Percentiles rank a stretch among this genome's conserved stretches.
Evolutionary conservation across 306 rosid genomes (phyloP).

Genomic region (Rosa multiflora): DNA sequence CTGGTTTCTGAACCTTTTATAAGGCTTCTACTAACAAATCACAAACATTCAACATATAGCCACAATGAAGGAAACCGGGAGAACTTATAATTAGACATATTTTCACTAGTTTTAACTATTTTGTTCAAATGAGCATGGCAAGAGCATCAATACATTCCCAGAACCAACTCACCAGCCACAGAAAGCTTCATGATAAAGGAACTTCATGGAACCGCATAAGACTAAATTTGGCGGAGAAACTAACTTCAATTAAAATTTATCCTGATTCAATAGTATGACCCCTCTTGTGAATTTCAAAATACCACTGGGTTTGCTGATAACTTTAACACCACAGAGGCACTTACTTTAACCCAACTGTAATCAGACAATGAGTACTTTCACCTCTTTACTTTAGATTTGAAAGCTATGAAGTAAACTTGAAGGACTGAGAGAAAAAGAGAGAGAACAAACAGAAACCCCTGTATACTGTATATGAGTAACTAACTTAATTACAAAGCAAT

Average conservation of each 20-base stretch:
- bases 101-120: not conserved
- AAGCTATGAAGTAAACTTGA: too few species aligned
- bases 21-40: not conserved
- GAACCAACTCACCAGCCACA: not conserved
- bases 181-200: not conserved
- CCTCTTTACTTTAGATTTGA: not conserved
- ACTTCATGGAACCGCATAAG: not conserved
- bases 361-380: not conserved
- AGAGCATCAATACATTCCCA: not conserved
- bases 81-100: not conserved
- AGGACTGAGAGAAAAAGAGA: too few species aligned
- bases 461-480: too few species aligned
- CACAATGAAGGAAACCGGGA: not conserved
- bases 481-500: too few species aligned
- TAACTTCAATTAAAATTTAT: not conserved
- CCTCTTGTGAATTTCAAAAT: not conserved
- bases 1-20: too few species aligned
- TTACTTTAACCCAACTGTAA: not conserved
- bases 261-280: not conserved
- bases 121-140: not conserved
- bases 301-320: not conserved
- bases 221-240: not conserved
- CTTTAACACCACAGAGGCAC: not conserved
- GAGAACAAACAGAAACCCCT: too few species aligned
- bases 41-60: not conserved